Percentiles rank a stretch among this genome's conserved stretches.
These are phyloP conservation scores for Parmelia sp. DNA, from an alignment of 495 filamentous ascomycete genomes.

Conservation along the genomic window DNA sequence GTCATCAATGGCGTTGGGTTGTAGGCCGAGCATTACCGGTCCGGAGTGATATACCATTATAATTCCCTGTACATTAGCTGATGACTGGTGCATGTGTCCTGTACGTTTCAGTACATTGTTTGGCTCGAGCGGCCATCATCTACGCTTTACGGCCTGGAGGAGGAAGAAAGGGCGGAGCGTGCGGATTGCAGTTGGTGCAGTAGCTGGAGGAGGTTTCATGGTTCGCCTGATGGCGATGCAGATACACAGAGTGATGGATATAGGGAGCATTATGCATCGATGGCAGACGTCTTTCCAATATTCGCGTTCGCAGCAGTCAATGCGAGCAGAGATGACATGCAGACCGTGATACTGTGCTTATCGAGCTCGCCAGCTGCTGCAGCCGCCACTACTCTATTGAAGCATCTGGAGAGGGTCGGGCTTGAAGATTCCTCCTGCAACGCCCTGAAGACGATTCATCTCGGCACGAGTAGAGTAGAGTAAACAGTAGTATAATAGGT, in stretches of 20 bases:
- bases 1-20: slow-evolving; percentile 16
- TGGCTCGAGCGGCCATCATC: slow-evolving; percentile 3
- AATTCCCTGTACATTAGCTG: slow-evolving; percentile 19
- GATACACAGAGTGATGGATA: slow-evolving; percentile 8
- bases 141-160: slow-evolving; percentile 12
- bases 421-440: not conserved
- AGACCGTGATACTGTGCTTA: not conserved
- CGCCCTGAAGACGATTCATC: not conserved
- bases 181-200: not conserved
- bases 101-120: slow-evolving; percentile 18
- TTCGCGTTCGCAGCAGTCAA: not conserved
- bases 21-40: slow-evolving; percentile 9
- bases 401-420: not conserved
- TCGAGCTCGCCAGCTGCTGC: not conserved
- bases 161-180: slow-evolving; percentile 2
- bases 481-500: not conserved
- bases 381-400: not conserved
- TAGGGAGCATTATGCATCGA: slow-evolving; percentile 11
- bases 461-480: not conserved
- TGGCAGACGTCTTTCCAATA: not conserved
- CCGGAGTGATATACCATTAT: slow-evolving; percentile 9
- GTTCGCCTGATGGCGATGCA: slow-evolving; percentile 9
- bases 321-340: not conserved
- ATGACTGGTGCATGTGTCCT: slow-evolving; percentile 15
- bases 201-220: not conserved